Base-by-base conservation (phyloP, 805 yeast species). In the Vanderwaltozyma tropicalis region DNA sequence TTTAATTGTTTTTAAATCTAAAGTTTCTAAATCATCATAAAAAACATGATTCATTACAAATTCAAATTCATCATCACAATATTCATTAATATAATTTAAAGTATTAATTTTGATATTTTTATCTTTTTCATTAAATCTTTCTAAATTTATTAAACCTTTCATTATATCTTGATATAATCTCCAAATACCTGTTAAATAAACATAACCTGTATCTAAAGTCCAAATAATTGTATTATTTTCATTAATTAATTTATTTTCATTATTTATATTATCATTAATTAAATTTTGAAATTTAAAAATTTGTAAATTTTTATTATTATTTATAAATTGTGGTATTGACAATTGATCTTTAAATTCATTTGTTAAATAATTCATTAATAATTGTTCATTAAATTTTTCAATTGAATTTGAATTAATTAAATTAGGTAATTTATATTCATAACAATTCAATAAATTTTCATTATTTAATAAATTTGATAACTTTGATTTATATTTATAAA, bases 161-260 rank as follows among this genome's bases (percentile, higher is more conserved):
- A 56, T 57, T n/a, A 57, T 53, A 42, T 56, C 61, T 43, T 59
- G 62, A 45, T 53, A 59, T 25, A 57, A 42, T 57, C 87, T 83
- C 95, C 95, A 85, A 35, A 86, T 69, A 1, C 94, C 94, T 0
- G 95, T 86, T 37, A 86, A 67, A 49, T 83, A 94, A 7, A 86
- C 95, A 53, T 77, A 78, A 0, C 95, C 95, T 2, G 92, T 77
- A 46, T 71, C 73, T 53, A 79, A 78, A 57, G 83, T 92, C 95
- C 95, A 86, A 45, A 85, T 77, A 39, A 86, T 73, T 74, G 85
- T 74, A 48, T 81, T 80, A 42, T 70, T 74, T 47, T 52, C 55
- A 33, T 56, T 56, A 38, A 58, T 50, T 20, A 54, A 43, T 21
- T 43, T 17, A 6, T 25, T 16, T 12, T 27, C 17, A 9, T 27